These are phyloP conservation scores for Naganishia vaughanmartiniae DNA, from an alignment of 768 basidiomycete species.

Conservation along the genomic window DNA sequence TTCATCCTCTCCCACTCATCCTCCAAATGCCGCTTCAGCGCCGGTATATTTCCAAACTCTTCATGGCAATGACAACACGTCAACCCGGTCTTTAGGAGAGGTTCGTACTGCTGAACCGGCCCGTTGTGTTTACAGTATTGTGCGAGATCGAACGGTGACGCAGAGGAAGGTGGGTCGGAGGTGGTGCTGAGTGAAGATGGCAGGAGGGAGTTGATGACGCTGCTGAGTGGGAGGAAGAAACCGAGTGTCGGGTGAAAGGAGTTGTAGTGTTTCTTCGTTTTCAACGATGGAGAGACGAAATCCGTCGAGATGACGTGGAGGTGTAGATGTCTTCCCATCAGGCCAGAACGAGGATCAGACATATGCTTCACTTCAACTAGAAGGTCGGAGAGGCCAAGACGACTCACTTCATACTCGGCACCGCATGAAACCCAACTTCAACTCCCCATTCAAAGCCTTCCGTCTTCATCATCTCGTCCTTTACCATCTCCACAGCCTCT, in stretches of 20 bases:
- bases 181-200: neutral
- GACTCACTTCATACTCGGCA: conserved; percentile 79
- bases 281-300: conserved; percentile 66
- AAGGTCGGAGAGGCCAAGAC: neutral
- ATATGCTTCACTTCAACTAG: too few relatives aligned
- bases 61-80: conserved; percentile 69
- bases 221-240: conserved; percentile 74
- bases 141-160: neutral
- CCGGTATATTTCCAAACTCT: conserved; percentile 68
- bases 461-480: conserved; percentile 70
- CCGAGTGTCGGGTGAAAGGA: conserved; percentile 80
- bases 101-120: conserved; percentile 57
- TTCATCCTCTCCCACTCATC: conserved; percentile 63
- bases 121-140: conserved; percentile 18
- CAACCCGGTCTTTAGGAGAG: conserved; percentile 64
- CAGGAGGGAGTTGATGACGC: conserved; percentile 55
- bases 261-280: conserved; percentile 87
- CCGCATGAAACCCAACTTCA: conserved; percentile 79
- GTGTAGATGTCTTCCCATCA: conserved; percentile 52
- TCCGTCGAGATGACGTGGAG: conserved; percentile 82
- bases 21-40: conserved; percentile 70
- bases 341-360: too few relatives aligned
- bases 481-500: conserved; percentile 62
- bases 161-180: neutral
- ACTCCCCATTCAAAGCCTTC: conserved; percentile 55